These are phyloP conservation scores for Mycena vitilis DNA, from an alignment of 768 basidiomycete genomes.

Conservation along the genomic window DNA sequence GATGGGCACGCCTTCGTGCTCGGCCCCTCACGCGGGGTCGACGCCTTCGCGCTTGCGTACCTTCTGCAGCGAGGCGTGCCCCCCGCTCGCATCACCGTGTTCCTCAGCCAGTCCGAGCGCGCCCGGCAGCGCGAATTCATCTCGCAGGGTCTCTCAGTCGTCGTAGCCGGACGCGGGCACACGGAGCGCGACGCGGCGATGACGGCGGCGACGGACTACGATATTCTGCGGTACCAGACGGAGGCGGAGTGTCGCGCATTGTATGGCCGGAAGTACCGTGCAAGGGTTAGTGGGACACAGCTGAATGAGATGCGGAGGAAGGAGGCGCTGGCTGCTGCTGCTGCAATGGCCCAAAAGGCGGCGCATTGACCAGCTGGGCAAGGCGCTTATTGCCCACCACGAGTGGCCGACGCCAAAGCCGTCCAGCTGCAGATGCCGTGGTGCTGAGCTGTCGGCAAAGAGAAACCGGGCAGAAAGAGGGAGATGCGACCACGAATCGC, in stretches of 20 bases:
- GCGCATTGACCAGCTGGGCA: background rate
- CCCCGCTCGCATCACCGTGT: slow-evolving; percentile 36
- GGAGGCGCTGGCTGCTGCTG: slow-evolving; percentile 15
- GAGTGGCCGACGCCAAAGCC: too few species aligned
- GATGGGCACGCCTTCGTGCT: slow-evolving; percentile 41
- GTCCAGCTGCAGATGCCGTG: too few species aligned
- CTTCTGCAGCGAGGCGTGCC: slow-evolving; percentile 32
- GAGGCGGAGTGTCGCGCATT: slow-evolving; percentile 39
- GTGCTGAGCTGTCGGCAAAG: too few species aligned
- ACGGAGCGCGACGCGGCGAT: slow-evolving; percentile 44
- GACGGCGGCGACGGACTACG: slow-evolving; percentile 45
- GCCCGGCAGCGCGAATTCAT: slow-evolving; percentile 21
- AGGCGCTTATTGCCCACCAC: too few species aligned
- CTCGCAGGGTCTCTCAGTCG: slow-evolving; percentile 33
- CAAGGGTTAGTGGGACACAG: slow-evolving; percentile 42
- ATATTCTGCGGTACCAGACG: slow-evolving; percentile 44
- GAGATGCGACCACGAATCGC: too few species aligned
- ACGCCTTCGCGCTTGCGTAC: slow-evolving; percentile 37
- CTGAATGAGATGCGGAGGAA: slow-evolving; percentile 43
- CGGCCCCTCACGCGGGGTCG: slow-evolving; percentile 38
- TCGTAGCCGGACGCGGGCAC: slow-evolving; percentile 38
- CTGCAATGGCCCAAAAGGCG: background rate
- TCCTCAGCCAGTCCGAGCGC: slow-evolving; percentile 36
- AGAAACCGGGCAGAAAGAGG: too few species aligned
- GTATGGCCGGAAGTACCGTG: slow-evolving; percentile 39